phyloP scores from a whole-genome alignment of 441 rosid species.

The Jatropha podagrica region DNA sequence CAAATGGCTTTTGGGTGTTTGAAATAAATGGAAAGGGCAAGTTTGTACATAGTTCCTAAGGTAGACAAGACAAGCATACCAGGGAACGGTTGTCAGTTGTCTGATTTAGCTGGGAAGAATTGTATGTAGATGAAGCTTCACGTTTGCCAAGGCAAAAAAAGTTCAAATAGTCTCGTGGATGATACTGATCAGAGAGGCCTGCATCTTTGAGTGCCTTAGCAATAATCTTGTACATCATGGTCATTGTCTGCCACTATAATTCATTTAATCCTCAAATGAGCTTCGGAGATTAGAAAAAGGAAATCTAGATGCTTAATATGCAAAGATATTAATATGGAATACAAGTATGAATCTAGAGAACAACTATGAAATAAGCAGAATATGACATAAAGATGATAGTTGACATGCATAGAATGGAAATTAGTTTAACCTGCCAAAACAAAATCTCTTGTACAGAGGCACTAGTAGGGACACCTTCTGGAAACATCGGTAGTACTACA shows the following conservation, averaged over 20 bases:
- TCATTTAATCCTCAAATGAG: slow-evolving; percentile 20
- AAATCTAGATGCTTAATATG: neutral
- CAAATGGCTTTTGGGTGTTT: neutral
- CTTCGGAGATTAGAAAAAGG: neutral
- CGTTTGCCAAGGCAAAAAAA: slow-evolving; percentile 87
- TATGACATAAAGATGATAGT: neutral
- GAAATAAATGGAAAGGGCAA: neutral
- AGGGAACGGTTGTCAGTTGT: slow-evolving; percentile 39
- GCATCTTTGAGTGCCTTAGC: slow-evolving; percentile 51
- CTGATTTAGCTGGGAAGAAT: slow-evolving; percentile 21
- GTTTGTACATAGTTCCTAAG: neutral
- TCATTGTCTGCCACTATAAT: slow-evolving; percentile 70
- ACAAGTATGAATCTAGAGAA: neutral
- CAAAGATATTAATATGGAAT: neutral
- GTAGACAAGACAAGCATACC: slow-evolving; percentile 33
- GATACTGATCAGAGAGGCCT: slow-evolving; percentile 43
- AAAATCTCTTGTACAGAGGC: slow-evolving; percentile 71
- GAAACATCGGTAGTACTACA: slow-evolving; percentile 81
- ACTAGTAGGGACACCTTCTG: slow-evolving; percentile 67
- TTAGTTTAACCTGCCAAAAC: slow-evolving; percentile 58
- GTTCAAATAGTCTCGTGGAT: slow-evolving; percentile 70
- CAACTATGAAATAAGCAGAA: neutral
- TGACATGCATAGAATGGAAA: neutral
- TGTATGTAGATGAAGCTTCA: slow-evolving; percentile 34
- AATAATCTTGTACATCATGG: slow-evolving; percentile 72